Evolutionary conservation across 1,284 basidiomycete species (phyloP).

Genomic region (Leccinum holopus): DNA sequence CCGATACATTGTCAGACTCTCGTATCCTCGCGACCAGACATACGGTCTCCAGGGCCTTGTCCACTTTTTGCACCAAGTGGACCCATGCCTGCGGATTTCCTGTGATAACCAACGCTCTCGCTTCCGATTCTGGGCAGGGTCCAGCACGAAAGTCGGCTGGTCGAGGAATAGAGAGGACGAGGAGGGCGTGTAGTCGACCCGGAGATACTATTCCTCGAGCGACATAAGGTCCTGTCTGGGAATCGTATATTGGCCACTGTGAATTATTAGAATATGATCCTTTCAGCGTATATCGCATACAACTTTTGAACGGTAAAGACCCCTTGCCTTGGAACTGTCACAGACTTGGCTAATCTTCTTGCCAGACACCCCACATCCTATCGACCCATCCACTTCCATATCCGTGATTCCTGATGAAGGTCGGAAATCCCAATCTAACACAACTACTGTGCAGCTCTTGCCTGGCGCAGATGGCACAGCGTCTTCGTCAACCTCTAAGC

Average conservation of each 20-base stretch:
- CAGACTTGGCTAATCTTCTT: neutral
- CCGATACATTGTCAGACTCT: constrained; percentile 40
- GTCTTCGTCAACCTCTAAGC: constrained; percentile 27
- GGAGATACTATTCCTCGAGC: too few relatives aligned
- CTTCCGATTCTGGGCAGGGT: neutral
- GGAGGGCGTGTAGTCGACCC: too few relatives aligned
- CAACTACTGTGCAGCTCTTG: constrained; percentile 41
- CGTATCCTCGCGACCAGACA: constrained; percentile 60
- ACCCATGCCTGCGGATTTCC: constrained; percentile 58
- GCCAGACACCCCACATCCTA: constrained; percentile 69
- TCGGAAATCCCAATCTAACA: constrained; percentile 30
- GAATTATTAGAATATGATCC: constrained; percentile 46
- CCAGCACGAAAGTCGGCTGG: constrained; percentile 44
- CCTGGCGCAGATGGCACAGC: constrained; percentile 27
- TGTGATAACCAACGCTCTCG: constrained; percentile 27
- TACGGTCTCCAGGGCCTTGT: constrained; percentile 43
- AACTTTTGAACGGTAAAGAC: constrained; percentile 69
- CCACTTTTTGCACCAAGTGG: constrained; percentile 39
- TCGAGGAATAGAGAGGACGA: neutral
- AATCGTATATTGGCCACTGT: constrained; percentile 59
- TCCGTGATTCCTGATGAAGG: constrained; percentile 45
- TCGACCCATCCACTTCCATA: constrained; percentile 77
- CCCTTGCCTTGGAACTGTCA: neutral
- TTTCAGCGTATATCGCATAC: constrained; percentile 69
- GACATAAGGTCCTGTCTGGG: constrained; percentile 69